Base-by-base conservation (phyloP, 495 filamentous ascomycete species). In the Saxispiralis lemnorum region DNA sequence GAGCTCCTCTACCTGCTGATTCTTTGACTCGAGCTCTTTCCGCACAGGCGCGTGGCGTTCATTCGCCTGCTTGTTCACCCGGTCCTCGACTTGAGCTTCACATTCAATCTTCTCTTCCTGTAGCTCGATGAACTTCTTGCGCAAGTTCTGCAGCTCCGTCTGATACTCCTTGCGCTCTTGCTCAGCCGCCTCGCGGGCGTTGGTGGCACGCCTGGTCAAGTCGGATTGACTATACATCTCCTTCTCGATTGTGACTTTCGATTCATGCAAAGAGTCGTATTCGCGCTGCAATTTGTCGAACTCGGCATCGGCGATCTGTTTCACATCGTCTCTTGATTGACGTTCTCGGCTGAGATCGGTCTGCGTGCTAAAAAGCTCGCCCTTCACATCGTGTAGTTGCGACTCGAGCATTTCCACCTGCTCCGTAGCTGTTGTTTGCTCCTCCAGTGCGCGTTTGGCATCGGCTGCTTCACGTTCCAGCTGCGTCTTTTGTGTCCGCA, bases 211-310 rank as follows among this genome's bases (percentile, higher is more conserved):
- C 16, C 89, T 81, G 36, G 95, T 73, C 12, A 81, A 81, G 56
- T 97, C 89, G 59, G 95, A 87, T 52, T 96, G 89, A n/a, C 81
- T 76, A 57, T 95, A 96, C 62, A 97, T 84, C 59, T 96, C 92
- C 60, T 94, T 95, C 58, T 97, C 89, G 43, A 97, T 95, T 32
- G 71, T 89, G 51, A 95, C 94, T 61, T 97, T 97, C 5, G 87
- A 79, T 31, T 93, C 84, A 49, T 93, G 93, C 12, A 97, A 68
- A n/a, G 71, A 70, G 24, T 87, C 72, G 53, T 79, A 93, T 45
- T 96, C 87, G 16, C 86, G 75, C 53, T 83, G 78, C 44, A 97
- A 62, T 35, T 77, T 75, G 14, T 78, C 66, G 46, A 78, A 79
- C 53, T 89, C 92, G 64, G 94, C 85, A 47, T 95, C 84, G 2